Evolutionary conservation across 257 asterid species (phyloP), one percentile per base, ranked within the genome.

Genomic region (Solanum appendiculatum): DNA sequence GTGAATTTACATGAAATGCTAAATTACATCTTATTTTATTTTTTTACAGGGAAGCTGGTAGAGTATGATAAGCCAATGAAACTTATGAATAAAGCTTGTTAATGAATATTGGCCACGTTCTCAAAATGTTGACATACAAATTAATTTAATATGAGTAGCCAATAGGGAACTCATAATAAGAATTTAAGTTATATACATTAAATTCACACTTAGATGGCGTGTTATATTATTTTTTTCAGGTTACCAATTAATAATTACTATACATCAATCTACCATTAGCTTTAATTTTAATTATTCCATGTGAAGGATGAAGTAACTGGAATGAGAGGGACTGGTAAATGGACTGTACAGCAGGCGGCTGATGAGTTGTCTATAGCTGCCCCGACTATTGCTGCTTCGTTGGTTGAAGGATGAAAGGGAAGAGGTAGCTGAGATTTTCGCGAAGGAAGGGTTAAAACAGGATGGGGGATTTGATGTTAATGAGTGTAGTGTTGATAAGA

Each of bases 61-160:
- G 92, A 90, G 83, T 90, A 87, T 87, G 90, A 87, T 25, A 7
- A 69, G 15, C 92, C 92, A 83, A 64, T 64, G 91, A 89, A 89
- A 75, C 90, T 90, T 46, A 66, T 90, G 40, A 87, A 69, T 42
- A 82, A 82, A 37, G 77, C 91, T 90, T 83, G 92, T 87, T 20
- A 83, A 89, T 81, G 92, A 90, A 66, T 89, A 90, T 42, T 89
- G 91, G 91, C 83, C 86, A 10, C 88, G 46, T 85, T 66, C 69
- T 44, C 82, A 48, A 66, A 31, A 83, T 36, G 51, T n/a, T 73
- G 81, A 70, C 27, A 16, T 33, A 31, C 15, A 68, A 66, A 66
- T 27, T 66, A 64, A 34, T 5, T 34, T 46, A 8, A 34, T 73
- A 73, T 73, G 51, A 56, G 27, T 56, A 56, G 1, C 13, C 27